These are phyloP conservation scores for Xanthoconium stramineum DNA, from an alignment of 768 basidiomycete species.

Conservation along the genomic window DNA sequence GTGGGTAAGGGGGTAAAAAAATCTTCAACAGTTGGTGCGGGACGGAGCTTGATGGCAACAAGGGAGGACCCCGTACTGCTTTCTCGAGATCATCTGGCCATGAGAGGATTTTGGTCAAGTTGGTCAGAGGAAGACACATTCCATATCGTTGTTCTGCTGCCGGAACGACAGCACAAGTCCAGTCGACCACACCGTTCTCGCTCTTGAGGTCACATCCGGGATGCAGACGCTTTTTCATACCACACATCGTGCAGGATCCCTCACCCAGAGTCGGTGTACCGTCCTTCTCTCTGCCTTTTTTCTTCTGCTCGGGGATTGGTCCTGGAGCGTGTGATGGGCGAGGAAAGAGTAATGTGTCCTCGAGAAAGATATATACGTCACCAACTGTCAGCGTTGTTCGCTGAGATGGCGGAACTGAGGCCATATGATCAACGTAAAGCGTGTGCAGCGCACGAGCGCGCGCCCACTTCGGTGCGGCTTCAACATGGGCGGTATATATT, in stretches of 20 bases:
- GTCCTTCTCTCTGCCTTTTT: slow-evolving; percentile 25
- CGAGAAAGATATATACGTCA: slow-evolving; percentile 45
- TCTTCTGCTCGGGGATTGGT: slow-evolving; percentile 17
- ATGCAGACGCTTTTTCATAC: slow-evolving; percentile 29
- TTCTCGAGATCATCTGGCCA: slow-evolving; percentile 18
- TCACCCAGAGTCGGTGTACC: slow-evolving; percentile 18
- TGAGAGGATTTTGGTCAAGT: slow-evolving; percentile 15
- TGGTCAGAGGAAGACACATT: slow-evolving; percentile 14
- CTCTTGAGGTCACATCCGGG: slow-evolving; percentile 21
- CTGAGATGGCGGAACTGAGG: slow-evolving; percentile 16
- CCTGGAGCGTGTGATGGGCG: slow-evolving; percentile 24
- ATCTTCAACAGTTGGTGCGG: slow-evolving; percentile 2
- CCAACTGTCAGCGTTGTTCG: slow-evolving; percentile 33
- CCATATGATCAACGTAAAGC: slow-evolving; percentile 34
- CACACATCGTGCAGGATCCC: slow-evolving; percentile 26
- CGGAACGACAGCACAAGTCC: slow-evolving; percentile 27
- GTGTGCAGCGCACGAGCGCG: slow-evolving; percentile 40
- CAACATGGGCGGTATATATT: not conserved
- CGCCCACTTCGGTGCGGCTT: slow-evolving; percentile 36
- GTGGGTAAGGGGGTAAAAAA: slow-evolving; percentile 10
- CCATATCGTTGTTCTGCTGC: slow-evolving; percentile 18
- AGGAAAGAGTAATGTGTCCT: slow-evolving; percentile 39
- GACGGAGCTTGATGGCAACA: not conserved
- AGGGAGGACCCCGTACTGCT: slow-evolving; percentile 8
- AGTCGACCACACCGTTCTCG: slow-evolving; percentile 15